phyloP scores from a whole-genome alignment of 2,329 filamentous ascomycete genomes.

The Aureobasidium sp. region DNA sequence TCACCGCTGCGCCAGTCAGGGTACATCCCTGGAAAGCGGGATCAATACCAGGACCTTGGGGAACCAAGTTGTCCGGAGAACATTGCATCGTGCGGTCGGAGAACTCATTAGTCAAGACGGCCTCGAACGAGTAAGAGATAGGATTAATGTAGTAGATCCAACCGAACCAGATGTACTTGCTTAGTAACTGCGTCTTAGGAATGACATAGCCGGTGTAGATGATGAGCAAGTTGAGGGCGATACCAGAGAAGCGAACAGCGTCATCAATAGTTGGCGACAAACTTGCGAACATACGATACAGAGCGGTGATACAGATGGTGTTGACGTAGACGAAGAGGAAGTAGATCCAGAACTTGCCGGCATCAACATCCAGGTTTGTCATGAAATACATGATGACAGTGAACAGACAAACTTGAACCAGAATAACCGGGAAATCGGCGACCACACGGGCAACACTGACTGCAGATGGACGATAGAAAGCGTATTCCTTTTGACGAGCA shows the following conservation, averaged over 20 bases:
- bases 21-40: constrained; percentile 56
- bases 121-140: constrained; percentile 57
- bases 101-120: constrained; percentile 62
- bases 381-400: constrained; percentile 61
- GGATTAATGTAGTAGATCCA: constrained; percentile 51
- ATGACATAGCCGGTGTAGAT: constrained; percentile 64
- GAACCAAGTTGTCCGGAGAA: constrained; percentile 52
- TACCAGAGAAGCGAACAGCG: constrained; percentile 57
- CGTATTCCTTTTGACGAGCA: constrained; percentile 60
- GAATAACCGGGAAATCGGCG: constrained; percentile 55
- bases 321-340: constrained; percentile 58
- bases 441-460: constrained; percentile 56
- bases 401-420: constrained; percentile 54
- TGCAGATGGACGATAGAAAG: constrained; percentile 63
- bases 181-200: constrained; percentile 53
- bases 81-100: constrained; percentile 52
- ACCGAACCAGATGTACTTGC: constrained; percentile 58
- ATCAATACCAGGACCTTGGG: constrained; percentile 50
- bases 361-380: constrained; percentile 50
- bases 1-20: constrained; percentile 50
- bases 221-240: constrained; percentile 55
- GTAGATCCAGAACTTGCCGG: constrained; percentile 60
- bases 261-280: constrained; percentile 59
- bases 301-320: constrained; percentile 54
- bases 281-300: constrained; percentile 61